A percentile compares a stretch with the other conserved stretches of the same genome.
These are phyloP conservation scores for Jasminum sambac DNA, from an alignment of 257 asterid genomes.

Conservation along the genomic window DNA sequence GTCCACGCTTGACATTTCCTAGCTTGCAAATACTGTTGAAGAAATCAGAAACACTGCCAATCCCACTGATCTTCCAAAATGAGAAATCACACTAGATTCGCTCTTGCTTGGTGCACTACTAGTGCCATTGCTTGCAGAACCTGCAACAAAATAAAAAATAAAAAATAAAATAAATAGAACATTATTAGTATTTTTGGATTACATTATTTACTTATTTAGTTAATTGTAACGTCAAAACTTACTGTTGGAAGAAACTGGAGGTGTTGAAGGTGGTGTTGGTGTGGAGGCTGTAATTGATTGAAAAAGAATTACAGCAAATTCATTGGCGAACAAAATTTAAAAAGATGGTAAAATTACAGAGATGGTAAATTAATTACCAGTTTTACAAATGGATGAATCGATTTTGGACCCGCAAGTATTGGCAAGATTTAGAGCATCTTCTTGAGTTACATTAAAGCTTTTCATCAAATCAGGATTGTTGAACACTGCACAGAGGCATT, in stretches of 20 bases:
- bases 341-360: neutral
- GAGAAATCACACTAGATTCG: constrained; percentile 13
- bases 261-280: constrained; percentile 15
- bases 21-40: neutral
- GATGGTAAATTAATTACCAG: neutral
- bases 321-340: neutral
- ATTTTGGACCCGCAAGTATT: constrained; percentile 43
- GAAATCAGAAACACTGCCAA: constrained; percentile 18
- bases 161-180: too few relatives aligned
- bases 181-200: too few relatives aligned
- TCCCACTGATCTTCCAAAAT: constrained; percentile 11
- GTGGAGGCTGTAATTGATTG: neutral
- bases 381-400: constrained; percentile 36
- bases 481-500: constrained; percentile 45
- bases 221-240: constrained; percentile 5
- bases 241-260: constrained; percentile 21
- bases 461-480: constrained; percentile 30
- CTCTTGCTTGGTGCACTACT: constrained; percentile 8
- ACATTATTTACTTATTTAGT: too few relatives aligned
- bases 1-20: neutral
- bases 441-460: constrained; percentile 35
- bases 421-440: constrained; percentile 38
- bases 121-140: neutral
- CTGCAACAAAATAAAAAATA: neutral
- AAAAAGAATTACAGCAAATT: neutral